A percentile compares a stretch with the other conserved stretches of the same genome.
Evolutionary conservation across 768 basidiomycete species (phyloP).

Genomic region (Trametes sanguinea): DNA sequence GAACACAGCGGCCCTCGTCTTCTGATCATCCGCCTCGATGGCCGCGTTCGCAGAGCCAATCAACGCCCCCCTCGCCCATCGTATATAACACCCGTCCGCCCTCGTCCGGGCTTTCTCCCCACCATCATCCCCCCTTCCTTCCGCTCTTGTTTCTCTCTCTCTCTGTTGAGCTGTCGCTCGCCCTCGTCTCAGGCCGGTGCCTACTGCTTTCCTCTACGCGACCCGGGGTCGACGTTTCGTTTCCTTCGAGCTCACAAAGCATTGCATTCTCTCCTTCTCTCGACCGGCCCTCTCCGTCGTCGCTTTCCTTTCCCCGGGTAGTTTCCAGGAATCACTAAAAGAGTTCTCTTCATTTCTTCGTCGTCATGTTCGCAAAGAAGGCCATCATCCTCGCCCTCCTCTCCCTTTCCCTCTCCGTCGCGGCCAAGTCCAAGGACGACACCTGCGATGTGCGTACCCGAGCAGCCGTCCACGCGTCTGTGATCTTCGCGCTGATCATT

Average conservation of each 20-base stretch:
- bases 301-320: conserved; percentile 20
- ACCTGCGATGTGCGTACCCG: conserved; percentile 14
- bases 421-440: conserved; percentile 35
- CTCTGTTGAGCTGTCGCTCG: conserved; percentile 23
- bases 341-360: conserved; percentile 18
- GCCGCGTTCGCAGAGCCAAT: conserved; percentile 9
- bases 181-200: conserved; percentile 36
- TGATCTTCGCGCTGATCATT: conserved; percentile 12
- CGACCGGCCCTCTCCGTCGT: conserved; percentile 23
- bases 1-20: neutral
- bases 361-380: conserved; percentile 44
- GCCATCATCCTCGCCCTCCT: conserved; percentile 43
- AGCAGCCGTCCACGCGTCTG: conserved; percentile 11
- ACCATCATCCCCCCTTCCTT: conserved; percentile 24
- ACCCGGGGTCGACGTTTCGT: conserved; percentile 54
- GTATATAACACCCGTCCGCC: conserved; percentile 17
- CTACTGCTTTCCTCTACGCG: conserved; percentile 52
- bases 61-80: neutral
- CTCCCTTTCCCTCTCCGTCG: conserved; percentile 39
- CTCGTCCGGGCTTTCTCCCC: conserved; percentile 11
- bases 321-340: neutral
- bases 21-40: conserved; percentile 9
- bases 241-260: conserved; percentile 39
- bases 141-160: conserved; percentile 29
- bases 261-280: conserved; percentile 34